Evolutionary conservation across 2,329 filamentous ascomycete species (phyloP), one percentile per base, ranked within the genome.

Genomic region (Apiospora kogelbergensis): DNA sequence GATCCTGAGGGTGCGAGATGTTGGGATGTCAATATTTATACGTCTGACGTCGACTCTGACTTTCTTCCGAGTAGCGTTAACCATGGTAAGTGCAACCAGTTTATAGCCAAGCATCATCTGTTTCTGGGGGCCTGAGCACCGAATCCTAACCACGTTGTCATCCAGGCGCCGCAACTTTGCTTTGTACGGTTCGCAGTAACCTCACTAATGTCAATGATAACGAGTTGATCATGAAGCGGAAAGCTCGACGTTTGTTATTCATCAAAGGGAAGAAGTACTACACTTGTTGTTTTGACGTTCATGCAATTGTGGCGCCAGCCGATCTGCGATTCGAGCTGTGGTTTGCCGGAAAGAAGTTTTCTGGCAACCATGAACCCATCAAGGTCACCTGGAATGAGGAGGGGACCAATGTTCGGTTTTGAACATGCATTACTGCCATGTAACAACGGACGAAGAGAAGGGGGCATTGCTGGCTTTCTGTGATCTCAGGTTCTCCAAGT

Each of bases 261-360:
- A 24, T 46, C 45, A 76, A 74, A 22, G 78, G 81, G 10, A 76
- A 77, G 66, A 79, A 76, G 46, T 84, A 78, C 67, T 83, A 80
- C 45, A 70, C 81, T 3, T 82, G 80, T 53, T 76, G 76, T 6
- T 84, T 84, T 66, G 84, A 87, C 66, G 82, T 90, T 0, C 83
- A 87, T 68, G 86, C 88, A 3, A 80, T 88, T 41, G 84, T 86
- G 6, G 86, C 85, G 0, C 83, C 85, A 0, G 84, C 88, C 0
- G 88, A 90, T 68, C 77, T 90, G 45, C 74, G 77, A 6, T 84
- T 84, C 60, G 81, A 82, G 69, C 70, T 84, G 3, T 84, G 82
- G 82, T 83, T 81, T 69, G 78, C 74, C 0, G 81, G 80, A 1
- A 74, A 78, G 37, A 78, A 74, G 71, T 82, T 81, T 67, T 80